phyloP scores from a whole-genome alignment of 805 yeast genomes.

The Candida caryicola region DNA sequence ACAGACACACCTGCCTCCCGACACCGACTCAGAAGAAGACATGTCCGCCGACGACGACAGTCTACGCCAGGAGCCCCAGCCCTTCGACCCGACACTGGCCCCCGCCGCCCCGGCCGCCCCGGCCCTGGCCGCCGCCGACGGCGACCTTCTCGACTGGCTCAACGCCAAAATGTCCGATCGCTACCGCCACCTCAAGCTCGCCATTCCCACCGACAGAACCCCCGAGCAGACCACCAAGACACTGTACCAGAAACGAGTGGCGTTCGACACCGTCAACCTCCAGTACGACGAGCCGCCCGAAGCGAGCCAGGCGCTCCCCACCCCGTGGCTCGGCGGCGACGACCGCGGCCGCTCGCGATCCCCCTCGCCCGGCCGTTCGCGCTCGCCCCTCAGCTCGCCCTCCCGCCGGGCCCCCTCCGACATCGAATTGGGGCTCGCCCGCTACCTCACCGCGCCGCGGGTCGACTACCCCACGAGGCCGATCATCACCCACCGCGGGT shows the following conservation, averaged over 20 bases:
- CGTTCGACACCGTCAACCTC: slow-evolving; percentile 53
- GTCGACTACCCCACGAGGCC: slow-evolving; percentile 39
- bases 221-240: slow-evolving; percentile 7
- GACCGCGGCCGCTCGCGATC: slow-evolving; percentile 8
- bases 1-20: no score
- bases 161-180: slow-evolving; percentile 16
- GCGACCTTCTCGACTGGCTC: slow-evolving; percentile 12
- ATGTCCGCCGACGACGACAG: no score
- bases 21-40: no score
- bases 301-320: no score
- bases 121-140: background rate
- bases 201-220: slow-evolving; percentile 12
- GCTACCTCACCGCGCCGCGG: slow-evolving; percentile 9
- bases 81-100: background rate
- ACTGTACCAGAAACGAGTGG: slow-evolving; percentile 37
- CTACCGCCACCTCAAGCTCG: slow-evolving; percentile 21
- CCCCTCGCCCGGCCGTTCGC: slow-evolving; percentile 6
- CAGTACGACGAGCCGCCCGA: slow-evolving; percentile 27
- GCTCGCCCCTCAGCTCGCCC: slow-evolving; percentile 7
- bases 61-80: background rate
- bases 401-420: slow-evolving; percentile 2
- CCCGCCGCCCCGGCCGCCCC: background rate
- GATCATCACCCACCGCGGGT: slow-evolving; percentile 39
- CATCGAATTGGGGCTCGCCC: slow-evolving; percentile 11
- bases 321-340: slow-evolving; percentile 21